Evolutionary conservation across 139 green algal species (phyloP).

Genomic region (Chlorella sorokiniana): DNA sequence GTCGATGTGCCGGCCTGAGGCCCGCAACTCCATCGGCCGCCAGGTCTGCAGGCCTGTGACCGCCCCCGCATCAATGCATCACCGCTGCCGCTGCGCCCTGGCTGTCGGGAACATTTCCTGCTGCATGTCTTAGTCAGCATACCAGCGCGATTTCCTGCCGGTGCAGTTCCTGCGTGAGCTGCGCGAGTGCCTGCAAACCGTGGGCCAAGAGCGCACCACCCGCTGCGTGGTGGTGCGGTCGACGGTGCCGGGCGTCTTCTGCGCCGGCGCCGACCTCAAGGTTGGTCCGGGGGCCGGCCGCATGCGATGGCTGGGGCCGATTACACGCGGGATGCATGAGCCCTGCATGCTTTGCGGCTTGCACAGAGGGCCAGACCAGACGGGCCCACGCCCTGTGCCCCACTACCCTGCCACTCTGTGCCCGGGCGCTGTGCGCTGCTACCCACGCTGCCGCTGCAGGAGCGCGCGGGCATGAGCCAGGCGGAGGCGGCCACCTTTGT

Average conservation of each 20-base stretch:
- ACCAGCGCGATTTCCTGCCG: neutral
- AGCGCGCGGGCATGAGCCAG: slow-evolving; percentile 73
- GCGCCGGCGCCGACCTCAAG: slow-evolving; percentile 70
- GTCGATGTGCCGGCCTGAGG: slow-evolving; percentile 58
- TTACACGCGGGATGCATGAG: too few relatives aligned
- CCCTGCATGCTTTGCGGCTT: too few relatives aligned
- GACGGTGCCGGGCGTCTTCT: slow-evolving; percentile 72
- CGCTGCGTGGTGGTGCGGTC: slow-evolving; percentile 75
- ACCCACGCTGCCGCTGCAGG: too few relatives aligned
- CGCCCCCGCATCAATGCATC: neutral
- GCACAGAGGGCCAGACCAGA: too few relatives aligned
- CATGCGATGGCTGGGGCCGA: neutral
- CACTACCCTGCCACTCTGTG: too few relatives aligned
- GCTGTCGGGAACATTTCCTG: too few relatives aligned
- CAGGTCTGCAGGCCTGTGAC: slow-evolving; percentile 1
- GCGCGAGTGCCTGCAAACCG: slow-evolving; percentile 54
- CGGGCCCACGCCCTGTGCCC: too few relatives aligned
- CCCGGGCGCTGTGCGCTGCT: too few relatives aligned
- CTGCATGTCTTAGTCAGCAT: too few relatives aligned
- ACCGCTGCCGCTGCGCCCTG: too few relatives aligned
- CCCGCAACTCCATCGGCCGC: slow-evolving; percentile 77
- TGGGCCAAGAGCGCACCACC: slow-evolving; percentile 69
- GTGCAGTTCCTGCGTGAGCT: slow-evolving; percentile 68
- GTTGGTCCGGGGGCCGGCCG: slow-evolving; percentile 29
- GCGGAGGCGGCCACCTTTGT: slow-evolving; percentile 77